Evolutionary conservation across 2,329 filamentous ascomycete species (phyloP), one percentile per base, ranked within the genome.

Genomic region (Aspergillus nomiae): DNA sequence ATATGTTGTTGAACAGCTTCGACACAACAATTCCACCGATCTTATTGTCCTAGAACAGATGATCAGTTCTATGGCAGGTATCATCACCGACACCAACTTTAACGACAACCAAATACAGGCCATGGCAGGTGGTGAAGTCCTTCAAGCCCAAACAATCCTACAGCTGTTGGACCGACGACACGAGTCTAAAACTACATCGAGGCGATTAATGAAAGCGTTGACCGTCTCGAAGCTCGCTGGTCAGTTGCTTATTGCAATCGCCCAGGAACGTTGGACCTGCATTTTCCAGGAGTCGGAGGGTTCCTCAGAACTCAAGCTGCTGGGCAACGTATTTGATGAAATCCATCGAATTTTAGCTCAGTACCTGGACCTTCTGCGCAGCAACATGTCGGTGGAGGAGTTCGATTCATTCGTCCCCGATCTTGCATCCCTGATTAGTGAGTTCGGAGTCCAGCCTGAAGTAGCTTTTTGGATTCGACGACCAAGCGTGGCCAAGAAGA

Each of bases 41-140:
- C 84, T 99, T 38, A 92, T 97, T 66, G 92, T 99, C 64, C 82
- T 99, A 48, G 91, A 95, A 73, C 92, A 98, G 73, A 86, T 99
- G 64, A 90, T 98, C 58, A 88, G 89, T 41, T 92, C 91, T 2
- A 98, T 99, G 95, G 92, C 92, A 21, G 96, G 96, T 53, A 94
- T 99, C 63, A 89, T 94, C 14, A 89, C 94, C 4, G 90, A 94
- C 64, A 86, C 89, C 58, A 92, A 94, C 72, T 94, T 97, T 72
- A 97, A 92, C 34, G 94, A 99, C 69, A 83, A 89, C 21, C 94
- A 97, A 77, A 86, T 97, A 32, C 83, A 92, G 65, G 93, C 92
- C 16, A 93, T 99, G 87, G 92, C 92, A 46, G 94, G 94, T 64
- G 94, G 94, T 16, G 88, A 92, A 58, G 82, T 89, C 30, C 83